Base-by-base conservation (phyloP, 2,329 filamentous ascomycete species). In the Colletotrichum cuscutae region DNA sequence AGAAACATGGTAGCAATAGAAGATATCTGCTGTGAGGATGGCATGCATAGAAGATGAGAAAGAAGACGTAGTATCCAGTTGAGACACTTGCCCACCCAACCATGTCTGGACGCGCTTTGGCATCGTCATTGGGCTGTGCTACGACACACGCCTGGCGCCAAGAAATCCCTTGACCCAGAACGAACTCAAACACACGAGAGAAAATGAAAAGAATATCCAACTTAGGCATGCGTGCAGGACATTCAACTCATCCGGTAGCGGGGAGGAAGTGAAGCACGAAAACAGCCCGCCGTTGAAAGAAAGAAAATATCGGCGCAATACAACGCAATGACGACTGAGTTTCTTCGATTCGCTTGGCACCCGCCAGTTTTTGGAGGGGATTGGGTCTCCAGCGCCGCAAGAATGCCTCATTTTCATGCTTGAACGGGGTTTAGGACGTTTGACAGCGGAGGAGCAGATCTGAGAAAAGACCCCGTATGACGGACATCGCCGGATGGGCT, bases 401-500 rank as follows among this genome's bases (percentile, higher is more conserved):
- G 37, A 61, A 53, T 19, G 32, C 46, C 32, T 35, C 52, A 19
- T 13, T 52, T 24, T 22, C 56, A 32, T 37, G 7, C 46, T 53
- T 32, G 12, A 13, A 58, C 57, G 32, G 49, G 30, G 19, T 5
- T 15, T 46, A 58, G 65, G 59, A 42, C 70, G 58, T 59, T 42
- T 53, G 65, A 70, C 49, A 42, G 54, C 22, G 54, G 28, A 42
- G 49, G 35, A 57, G 42, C 19, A 49, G 65, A 63, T 52, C 61
- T 49, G 49, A 37, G 46, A 37, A 30, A 24, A 42, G 15, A 22
- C 54, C 53, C 70, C 53, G 35, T 52, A 22, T 28, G 28, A 65
- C 65, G 65, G 54, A 64, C 59, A 58, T 72, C 30, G 37, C 70
- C 65, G 70, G 65, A 12, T 42, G 63, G 35, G 35, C 32, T 57